A percentile compares a stretch with the other conserved stretches of the same genome.
phyloP scores from a whole-genome alignment of 768 basidiomycete genomes.

The Asterophora parasitica region DNA sequence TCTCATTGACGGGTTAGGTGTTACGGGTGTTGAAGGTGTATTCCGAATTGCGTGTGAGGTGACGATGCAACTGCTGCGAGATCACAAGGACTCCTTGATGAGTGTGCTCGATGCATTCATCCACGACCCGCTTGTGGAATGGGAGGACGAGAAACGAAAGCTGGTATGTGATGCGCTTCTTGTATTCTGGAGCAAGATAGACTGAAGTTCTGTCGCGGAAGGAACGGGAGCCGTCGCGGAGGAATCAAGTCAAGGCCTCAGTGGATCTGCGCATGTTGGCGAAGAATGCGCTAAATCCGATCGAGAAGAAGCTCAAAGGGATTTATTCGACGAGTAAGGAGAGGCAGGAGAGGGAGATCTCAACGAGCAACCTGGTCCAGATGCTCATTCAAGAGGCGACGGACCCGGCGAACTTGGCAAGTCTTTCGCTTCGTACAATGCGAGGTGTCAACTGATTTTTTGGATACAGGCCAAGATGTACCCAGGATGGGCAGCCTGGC shows the following conservation, averaged over 20 bases:
- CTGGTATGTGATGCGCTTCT: constrained; percentile 32
- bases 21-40: constrained; percentile 90
- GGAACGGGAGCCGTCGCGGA: constrained; percentile 39
- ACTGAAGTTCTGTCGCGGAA: constrained; percentile 12
- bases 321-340: constrained; percentile 53
- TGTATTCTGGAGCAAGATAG: no score
- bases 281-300: constrained; percentile 70
- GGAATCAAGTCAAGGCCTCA: constrained; percentile 43
- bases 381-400: constrained; percentile 88
- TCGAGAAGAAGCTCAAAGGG: constrained; percentile 80
- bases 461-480: constrained; percentile 77
- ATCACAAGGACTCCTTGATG: constrained; percentile 91
- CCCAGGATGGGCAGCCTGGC: constrained; percentile 84
- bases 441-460: constrained; percentile 9
- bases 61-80: constrained; percentile 78
- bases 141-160: constrained; percentile 79
- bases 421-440: constrained; percentile 10
- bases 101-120: constrained; percentile 95
- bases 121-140: constrained; percentile 95
- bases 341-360: constrained; percentile 51
- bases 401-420: constrained; percentile 58
- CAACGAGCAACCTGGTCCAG: constrained; percentile 87
- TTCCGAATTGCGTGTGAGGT: constrained; percentile 91
- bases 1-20: constrained; percentile 85
- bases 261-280: constrained; percentile 65